These are phyloP conservation scores for Phytophthora sp. DNA, from an alignment of 352 stramenopile species.

Conservation along the genomic window DNA sequence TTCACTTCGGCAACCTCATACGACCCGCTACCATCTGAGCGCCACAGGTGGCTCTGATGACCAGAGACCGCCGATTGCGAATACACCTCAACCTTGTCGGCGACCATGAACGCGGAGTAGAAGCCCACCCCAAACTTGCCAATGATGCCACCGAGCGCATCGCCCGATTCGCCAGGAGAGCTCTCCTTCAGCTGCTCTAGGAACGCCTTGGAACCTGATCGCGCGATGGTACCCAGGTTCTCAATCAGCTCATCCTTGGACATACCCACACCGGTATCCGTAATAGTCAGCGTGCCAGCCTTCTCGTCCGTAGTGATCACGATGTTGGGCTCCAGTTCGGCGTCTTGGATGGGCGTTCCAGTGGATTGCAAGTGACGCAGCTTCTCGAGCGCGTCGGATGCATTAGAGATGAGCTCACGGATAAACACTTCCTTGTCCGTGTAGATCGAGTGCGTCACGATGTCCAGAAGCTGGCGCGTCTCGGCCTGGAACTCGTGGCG, in stretches of 20 bases:
- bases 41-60: conserved; percentile 66
- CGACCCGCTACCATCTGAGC: conserved; percentile 84
- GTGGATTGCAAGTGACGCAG: conserved; percentile 93
- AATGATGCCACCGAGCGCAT: conserved; percentile 94
- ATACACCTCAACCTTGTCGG: conserved; percentile 95
- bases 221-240: conserved; percentile 99
- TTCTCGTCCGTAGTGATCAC: conserved; percentile 96
- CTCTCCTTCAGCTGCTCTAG: conserved; percentile 92
- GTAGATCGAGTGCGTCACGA: conserved; percentile 99
- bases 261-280: conserved; percentile 99
- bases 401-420: conserved; percentile 98
- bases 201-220: conserved; percentile 97
- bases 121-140: conserved; percentile 99
- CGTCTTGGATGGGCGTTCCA: conserved; percentile 68
- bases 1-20: conserved; percentile 74
- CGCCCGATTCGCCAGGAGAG: conserved; percentile 61
- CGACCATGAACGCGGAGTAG: conserved; percentile 99
- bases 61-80: conserved; percentile 76
- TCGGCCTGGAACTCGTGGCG: conserved; percentile 95
- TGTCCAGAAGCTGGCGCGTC: conserved; percentile 95
- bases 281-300: conserved; percentile 96
- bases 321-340: conserved; percentile 95
- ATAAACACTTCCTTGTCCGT: conserved; percentile 99
- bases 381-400: conserved; percentile 99
- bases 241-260: conserved; percentile 95